Evolutionary conservation across 805 yeast genomes (phyloP), one percentile per base, ranked within the genome.

Genomic region (Saturnispora kantuleensis): DNA sequence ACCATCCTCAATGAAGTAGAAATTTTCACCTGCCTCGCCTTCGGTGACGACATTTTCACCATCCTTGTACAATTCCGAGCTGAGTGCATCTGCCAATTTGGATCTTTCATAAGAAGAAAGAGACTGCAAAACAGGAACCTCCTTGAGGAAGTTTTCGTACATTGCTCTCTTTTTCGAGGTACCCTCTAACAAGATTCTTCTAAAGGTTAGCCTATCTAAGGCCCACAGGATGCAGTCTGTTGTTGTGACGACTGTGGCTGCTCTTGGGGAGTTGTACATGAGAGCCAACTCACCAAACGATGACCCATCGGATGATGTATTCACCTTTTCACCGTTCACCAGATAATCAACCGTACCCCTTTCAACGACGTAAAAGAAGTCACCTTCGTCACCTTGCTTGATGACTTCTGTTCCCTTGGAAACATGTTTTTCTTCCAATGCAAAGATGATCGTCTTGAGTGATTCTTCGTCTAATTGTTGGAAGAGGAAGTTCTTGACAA

Each of bases 181-280:
- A 50, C 89, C 87, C 55, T 90, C 96, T 57, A 89, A 71, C 48
- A 93, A 72, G 50, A 93, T 93, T 63, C 89, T 77, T 64, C 96
- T 81, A 70, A 93, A 93, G 1, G 97, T 89, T 57, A 82, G 69
- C 58, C 98, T 78, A 66, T 93, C 98, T 54, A 93, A 73, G 2
- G 95, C 93, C 96, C 96, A 90, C 42, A 90, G 70, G 30, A 77
- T 77, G 56, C 82, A 73, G 49, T 83, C 86, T 7, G 84, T 71
- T 18, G 70, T 63, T 9, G 96, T 89, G 26, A 73, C 56, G 1
- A 85, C 97, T 1, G 97, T 87, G 9, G 97, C 97, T 7, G 97
- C 97, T 66, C 98, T 80, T 50, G 97, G 97, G 15, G 96, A 80
- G 63, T 93, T 90, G 69, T 93, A 90, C 96, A 93, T 88, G 56